Evolutionary conservation across 495 filamentous ascomycete species (phyloP), one percentile per base, ranked within the genome.

Genomic region (Aspergillus funiculosus): DNA sequence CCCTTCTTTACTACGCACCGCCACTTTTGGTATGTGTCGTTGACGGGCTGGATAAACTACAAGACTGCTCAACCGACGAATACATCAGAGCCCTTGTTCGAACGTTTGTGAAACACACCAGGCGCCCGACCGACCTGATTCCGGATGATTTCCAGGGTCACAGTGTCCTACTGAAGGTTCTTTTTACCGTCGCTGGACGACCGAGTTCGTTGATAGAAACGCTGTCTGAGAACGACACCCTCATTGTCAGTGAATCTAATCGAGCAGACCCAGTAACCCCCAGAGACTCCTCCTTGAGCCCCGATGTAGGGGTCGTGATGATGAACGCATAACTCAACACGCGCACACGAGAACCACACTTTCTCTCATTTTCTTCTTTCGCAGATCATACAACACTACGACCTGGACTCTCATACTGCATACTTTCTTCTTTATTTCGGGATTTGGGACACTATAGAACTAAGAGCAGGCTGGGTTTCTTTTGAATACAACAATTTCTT

Each of bases 1-100:
- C 60, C 14, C 50, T 73, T 7, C 44, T 73, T 5, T 51, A 65
- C 42, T 68, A 62, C 20, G 57, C 61, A 13, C 70, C 70, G 14
- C 70, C 70, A 4, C 57, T 73, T n/a, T 40, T 73, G 15, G 54
- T 73, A 11, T 68, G 62, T 30, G 56, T 72, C 24, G 63, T 73
- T 28, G 66, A 73, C 37, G 68, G 67, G 1, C 50, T 73, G 21
- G 67, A 73, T 43, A 46, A 48, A 11, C 57, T 73, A 20, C 59
- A 70, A 24, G 59, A 70, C 34, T 22, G 55, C 1, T 66, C 67
- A 9, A 70, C 68, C 1, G 62, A 70, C 32, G 43, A 43, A 8
- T 52, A 64, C 15, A 51, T 73, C 11, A 63, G 61, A 19, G 63
- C 66, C 2, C 43, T 73, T 8, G 52, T 73, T 19, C 57, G 63